These are phyloP conservation scores for Sporothrix mexicana DNA, from an alignment of 2,329 filamentous ascomycete genomes.

Conservation along the genomic window DNA sequence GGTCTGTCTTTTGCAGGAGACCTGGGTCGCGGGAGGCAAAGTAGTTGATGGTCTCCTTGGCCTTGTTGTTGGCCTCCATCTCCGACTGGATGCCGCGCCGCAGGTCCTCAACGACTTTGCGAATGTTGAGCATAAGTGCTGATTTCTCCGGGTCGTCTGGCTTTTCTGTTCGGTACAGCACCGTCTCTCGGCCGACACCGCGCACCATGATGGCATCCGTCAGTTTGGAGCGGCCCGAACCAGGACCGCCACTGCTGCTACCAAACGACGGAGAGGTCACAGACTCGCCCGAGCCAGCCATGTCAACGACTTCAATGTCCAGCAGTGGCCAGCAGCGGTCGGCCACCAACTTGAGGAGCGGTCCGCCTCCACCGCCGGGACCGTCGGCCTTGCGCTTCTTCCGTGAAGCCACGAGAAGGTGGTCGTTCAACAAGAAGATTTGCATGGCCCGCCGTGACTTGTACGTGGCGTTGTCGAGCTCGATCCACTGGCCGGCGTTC, in stretches of 20 bases:
- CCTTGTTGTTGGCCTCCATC: conserved; percentile 83
- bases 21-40: conserved; percentile 79
- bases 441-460: conserved; percentile 89
- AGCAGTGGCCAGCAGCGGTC: conserved; percentile 93
- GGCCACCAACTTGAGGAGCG: conserved; percentile 79
- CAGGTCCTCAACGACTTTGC: conserved; percentile 90
- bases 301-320: conserved; percentile 91
- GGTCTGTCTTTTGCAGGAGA: conserved; percentile 76
- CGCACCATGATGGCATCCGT: conserved; percentile 90
- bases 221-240: conserved; percentile 63
- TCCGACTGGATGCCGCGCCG: conserved; percentile 85
- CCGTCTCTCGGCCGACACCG: conserved; percentile 83
- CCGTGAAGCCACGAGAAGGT: conserved; percentile 85
- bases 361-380: conserved; percentile 54
- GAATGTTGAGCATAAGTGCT: conserved; percentile 82
- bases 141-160: conserved; percentile 78
- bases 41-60: conserved; percentile 84
- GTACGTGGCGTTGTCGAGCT: conserved; percentile 96
- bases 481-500: conserved; percentile 92
- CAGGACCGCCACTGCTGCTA: conserved; percentile 40
- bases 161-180: conserved; percentile 91
- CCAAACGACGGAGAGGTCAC: conserved; percentile 43
- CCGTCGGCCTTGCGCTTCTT: conserved; percentile 90
- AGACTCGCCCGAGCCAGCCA: conserved; percentile 69
- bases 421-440: conserved; percentile 91